Base-by-base conservation (phyloP, 2,329 filamentous ascomycete genomes). In the Neoarthrinium moseri region DNA sequence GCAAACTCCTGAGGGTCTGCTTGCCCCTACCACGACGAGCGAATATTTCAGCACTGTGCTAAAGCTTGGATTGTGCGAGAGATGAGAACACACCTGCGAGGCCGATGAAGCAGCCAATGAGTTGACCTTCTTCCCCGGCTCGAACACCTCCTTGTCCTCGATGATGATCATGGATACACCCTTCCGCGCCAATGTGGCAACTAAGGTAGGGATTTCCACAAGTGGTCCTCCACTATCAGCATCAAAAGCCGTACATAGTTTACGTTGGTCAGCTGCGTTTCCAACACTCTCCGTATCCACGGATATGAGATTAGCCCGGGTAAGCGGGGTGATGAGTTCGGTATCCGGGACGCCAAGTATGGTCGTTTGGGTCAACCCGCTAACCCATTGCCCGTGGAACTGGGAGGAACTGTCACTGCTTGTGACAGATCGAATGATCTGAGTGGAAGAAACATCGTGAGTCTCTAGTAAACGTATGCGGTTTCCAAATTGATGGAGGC, bases 41-140 rank as follows among this genome's bases (percentile, higher is more conserved):
- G n/a, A n/a, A n/a, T n/a, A n/a, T n/a, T n/a, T n/a, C n/a, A n/a
- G n/a, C n/a, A n/a, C n/a, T n/a, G n/a, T n/a, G n/a, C n/a, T n/a
- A n/a, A n/a, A n/a, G n/a, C n/a, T n/a, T n/a, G n/a, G n/a, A n/a
- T n/a, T n/a, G n/a, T n/a, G n/a, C n/a, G n/a, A n/a, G n/a, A n/a
- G n/a, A n/a, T n/a, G n/a, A n/a, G n/a, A n/a, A n/a, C n/a, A n/a
- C n/a, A n/a, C 22, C 26, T 46, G 43, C 6, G 33, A 32, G n/a
- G 4, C 33, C 17, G 43, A 39, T 5, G 32, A n/a, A 5, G 5
- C 43, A 3, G 5, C 12, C 11, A 49, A 26, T 12, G 46, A 49
- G 43, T 49, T 49, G 6, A 49, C 46, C 27, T 49, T 49, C 26
- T 49, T 13, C 10, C 46, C 46, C 1, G 46, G 46, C 33, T 46